A percentile compares a stretch with the other conserved stretches of the same genome.
These are phyloP conservation scores for Schizothecium vesticola DNA, from an alignment of 495 filamentous ascomycete genomes.

Conservation along the genomic window DNA sequence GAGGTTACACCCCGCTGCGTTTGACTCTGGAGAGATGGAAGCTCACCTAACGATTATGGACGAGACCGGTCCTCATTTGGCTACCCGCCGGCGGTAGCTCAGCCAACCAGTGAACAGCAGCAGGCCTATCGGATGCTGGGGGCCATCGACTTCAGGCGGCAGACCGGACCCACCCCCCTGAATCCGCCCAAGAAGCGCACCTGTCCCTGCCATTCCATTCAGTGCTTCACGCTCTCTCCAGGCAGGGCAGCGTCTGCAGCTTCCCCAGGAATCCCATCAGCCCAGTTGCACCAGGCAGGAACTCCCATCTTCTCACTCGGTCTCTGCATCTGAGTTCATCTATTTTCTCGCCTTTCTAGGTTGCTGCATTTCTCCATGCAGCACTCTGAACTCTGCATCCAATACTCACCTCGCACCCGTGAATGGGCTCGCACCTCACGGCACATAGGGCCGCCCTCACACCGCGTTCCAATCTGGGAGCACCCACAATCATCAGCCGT, in stretches of 20 bases:
- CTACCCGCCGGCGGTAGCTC: slow-evolving; percentile 6
- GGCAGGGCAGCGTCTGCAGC: background rate
- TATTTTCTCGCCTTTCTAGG: slow-evolving; percentile 1
- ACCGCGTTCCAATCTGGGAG: background rate
- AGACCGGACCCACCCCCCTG: background rate
- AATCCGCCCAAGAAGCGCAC: background rate
- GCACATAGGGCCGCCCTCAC: background rate
- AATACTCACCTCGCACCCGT: background rate
- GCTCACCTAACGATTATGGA: background rate
- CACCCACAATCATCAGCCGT: background rate
- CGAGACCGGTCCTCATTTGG: background rate
- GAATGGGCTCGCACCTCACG: background rate
- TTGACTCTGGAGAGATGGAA: background rate
- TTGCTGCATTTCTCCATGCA: background rate
- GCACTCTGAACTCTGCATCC: background rate
- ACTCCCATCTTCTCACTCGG: too few relatives aligned
- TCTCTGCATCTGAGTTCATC: background rate
- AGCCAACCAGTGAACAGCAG: slow-evolving; percentile 5
- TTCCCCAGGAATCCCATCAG: background rate
- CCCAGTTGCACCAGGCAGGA: background rate
- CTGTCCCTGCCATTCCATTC: background rate
- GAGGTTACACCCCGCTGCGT: background rate
- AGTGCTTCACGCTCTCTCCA: background rate
- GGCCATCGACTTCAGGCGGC: background rate
- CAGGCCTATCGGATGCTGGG: background rate